Evolutionary conservation across 148 eudicot species (phyloP), one percentile per base, ranked within the genome.

Genomic region (Chenopodium album): DNA sequence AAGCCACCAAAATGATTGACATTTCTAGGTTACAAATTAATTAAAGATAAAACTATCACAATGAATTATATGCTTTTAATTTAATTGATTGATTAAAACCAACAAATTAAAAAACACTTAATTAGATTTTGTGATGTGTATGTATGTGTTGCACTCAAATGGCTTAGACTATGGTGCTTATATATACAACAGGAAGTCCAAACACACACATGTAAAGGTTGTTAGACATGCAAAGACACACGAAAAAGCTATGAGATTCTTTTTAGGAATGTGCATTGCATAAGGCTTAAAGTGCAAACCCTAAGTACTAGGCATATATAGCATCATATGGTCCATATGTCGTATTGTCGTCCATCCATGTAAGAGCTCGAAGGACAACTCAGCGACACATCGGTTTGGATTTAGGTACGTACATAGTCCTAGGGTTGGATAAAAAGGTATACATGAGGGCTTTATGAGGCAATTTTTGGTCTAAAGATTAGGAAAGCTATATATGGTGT

Each of bases 361-460:
- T 78, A 78, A 20, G 73, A 67, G 23, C 8, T 29, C 23, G 2
- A 67, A 50, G 4, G 80, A 50, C 72, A 78, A 46, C 62, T 48
- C 22, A 41, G 22, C 7, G 44, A 29, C 77, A 54, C 22, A 1
- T 75, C 10, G 44, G 78, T 7, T 62, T 9, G 26, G 66, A 59
- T 62, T 20, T 62, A 62, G 66, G 66, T 22, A 62, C 22, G 66
- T 50, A 13, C 12, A 50, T 50, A 12, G 14, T 10, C 54, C 12
- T 50, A 50, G 54, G 54, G 54, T 50, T 50, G 54, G 54, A 50
- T 50, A 2, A 50, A 10, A 50, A 50, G 54, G 3, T 11, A 50
- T 9, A 9, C 54, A 12, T 11, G 14, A 50, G 54, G 54, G 54
- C 3, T 13, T 50, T 13, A 12, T 12, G 3, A 48, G n/a, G 63